Percentiles rank a stretch among this genome's conserved stretches.
Evolutionary conservation across 1,284 basidiomycete species (phyloP).

Genomic region (Trametes polyzona): DNA sequence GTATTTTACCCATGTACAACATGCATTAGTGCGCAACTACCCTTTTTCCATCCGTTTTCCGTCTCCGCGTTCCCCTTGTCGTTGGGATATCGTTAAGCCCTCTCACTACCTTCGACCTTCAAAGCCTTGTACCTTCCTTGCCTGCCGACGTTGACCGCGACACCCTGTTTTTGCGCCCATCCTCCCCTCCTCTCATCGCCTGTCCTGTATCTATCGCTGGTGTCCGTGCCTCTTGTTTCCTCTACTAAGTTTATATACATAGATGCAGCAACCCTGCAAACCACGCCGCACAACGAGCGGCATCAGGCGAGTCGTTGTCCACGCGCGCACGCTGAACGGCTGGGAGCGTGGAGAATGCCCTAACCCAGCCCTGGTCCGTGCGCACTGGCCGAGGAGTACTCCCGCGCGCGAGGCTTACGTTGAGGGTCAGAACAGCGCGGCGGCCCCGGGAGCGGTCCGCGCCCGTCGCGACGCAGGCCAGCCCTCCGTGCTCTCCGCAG

Average conservation of each 20-base stretch:
- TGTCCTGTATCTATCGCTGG: constrained; percentile 28
- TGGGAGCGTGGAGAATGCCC: constrained; percentile 1
- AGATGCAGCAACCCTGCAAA: constrained; percentile 21
- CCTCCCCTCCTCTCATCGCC: constrained; percentile 10
- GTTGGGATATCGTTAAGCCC: constrained; percentile 4
- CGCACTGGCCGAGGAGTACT: constrained; percentile 14
- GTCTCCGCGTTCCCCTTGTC: constrained; percentile 4
- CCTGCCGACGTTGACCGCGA: constrained; percentile 26
- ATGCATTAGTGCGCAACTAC: constrained; percentile 36
- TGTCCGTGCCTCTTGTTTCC: constrained; percentile 20
- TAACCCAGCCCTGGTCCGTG: constrained; percentile 22
- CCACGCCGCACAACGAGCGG: no score
- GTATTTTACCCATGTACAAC: constrained; percentile 37
- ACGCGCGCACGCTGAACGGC: not conserved
- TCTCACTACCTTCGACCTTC: constrained; percentile 7
- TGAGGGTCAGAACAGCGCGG: constrained; percentile 19
- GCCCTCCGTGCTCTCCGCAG: constrained; percentile 1
- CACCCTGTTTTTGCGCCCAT: constrained; percentile 7
- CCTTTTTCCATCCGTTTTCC: constrained; percentile 26
- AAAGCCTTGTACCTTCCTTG: not conserved
- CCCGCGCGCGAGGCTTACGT: constrained; percentile 15
- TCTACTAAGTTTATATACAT: constrained; percentile 29
- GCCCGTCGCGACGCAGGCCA: no score
- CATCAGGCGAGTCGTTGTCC: no score
- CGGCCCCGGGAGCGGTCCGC: constrained; percentile 15